Conservation (phyloP, 2,329 filamentous ascomycete species). For the Phoma herbarum region DNA sequence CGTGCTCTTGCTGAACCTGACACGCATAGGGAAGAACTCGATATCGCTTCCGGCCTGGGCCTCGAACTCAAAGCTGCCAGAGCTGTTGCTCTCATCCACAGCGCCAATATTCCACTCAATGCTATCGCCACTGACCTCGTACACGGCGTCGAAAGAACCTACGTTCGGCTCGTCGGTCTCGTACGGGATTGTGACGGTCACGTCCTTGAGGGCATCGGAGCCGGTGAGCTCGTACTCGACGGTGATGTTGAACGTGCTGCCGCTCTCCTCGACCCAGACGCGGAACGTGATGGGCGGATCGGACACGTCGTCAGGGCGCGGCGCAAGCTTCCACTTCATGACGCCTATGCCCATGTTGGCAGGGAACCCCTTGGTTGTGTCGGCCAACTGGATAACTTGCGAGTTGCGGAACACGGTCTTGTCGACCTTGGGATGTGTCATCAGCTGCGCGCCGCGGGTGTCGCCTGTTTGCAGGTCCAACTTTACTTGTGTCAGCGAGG, state of each 20-base stretch:
- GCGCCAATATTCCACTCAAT: conserved; percentile 93
- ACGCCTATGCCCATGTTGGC: conserved; percentile 94
- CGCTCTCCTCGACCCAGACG: conserved; percentile 94
- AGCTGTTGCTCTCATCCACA: conserved; percentile 82
- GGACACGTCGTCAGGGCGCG: conserved; percentile 79
- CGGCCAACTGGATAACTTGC: conserved; percentile 89
- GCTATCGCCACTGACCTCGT: conserved; percentile 91
- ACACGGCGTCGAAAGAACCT: conserved; percentile 91
- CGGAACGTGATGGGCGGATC: conserved; percentile 94
- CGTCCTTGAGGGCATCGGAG: conserved; percentile 79
- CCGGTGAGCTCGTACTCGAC: conserved; percentile 95
- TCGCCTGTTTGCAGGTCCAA: conserved; percentile 79
- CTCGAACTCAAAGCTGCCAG: conserved; percentile 94
- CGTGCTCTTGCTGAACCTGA: conserved; percentile 84
- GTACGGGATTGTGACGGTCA: conserved; percentile 88
- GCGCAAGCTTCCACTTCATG: conserved; percentile 87
- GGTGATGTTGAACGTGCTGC: conserved; percentile 85
- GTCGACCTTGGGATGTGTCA: conserved; percentile 96
- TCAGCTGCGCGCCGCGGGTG: conserved; percentile 87
- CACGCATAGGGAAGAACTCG: conserved; percentile 97
- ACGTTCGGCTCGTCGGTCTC: conserved; percentile 83
- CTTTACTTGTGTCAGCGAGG: conserved; percentile 89
- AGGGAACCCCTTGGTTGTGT: conserved; percentile 87
- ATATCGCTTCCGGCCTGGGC: conserved; percentile 86
- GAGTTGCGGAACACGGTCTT: conserved; percentile 83